Evolutionary conservation across 2,329 filamentous ascomycete species (phyloP).

Genomic region (Botryotinia convoluta): DNA sequence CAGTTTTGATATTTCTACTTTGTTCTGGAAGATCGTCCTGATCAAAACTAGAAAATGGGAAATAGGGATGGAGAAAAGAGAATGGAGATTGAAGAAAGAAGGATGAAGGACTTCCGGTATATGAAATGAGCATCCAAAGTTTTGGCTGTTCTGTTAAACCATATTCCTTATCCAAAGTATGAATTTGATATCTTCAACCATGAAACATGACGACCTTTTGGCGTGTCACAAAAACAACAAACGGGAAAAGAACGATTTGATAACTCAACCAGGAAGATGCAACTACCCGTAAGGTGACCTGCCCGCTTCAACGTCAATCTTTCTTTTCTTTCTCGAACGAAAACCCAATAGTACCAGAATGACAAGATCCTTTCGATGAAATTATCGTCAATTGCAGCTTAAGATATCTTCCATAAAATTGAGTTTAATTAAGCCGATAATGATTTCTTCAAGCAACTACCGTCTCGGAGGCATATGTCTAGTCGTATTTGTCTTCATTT

Average conservation of each 20-base stretch:
- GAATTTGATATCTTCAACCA: neutral
- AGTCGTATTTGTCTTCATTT: conserved; percentile 6
- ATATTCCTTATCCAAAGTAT: neutral
- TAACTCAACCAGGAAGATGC: conserved; percentile 3
- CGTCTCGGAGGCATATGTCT: conserved; percentile 12
- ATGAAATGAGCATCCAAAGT: neutral
- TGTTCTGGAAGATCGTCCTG: neutral
- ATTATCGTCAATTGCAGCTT: neutral
- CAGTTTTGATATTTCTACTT: neutral
- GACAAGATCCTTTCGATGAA: neutral
- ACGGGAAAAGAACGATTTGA: conserved; percentile 2
- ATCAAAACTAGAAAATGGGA: neutral
- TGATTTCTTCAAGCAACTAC: conserved; percentile 12
- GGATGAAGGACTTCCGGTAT: neutral
- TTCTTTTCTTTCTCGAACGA: neutral
- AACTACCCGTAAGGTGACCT: conserved; percentile 3
- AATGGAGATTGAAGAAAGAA: neutral
- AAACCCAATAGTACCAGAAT: neutral
- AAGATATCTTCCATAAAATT: neutral
- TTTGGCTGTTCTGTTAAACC: neutral
- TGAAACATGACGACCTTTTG: neutral
- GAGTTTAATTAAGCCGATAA: neutral
- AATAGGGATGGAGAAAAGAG: neutral
- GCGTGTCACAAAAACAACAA: neutral
- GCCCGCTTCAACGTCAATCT: neutral